These are phyloP conservation scores for Eucalyptus pauciflora DNA, from an alignment of 345 rosid species.

Conservation along the genomic window DNA sequence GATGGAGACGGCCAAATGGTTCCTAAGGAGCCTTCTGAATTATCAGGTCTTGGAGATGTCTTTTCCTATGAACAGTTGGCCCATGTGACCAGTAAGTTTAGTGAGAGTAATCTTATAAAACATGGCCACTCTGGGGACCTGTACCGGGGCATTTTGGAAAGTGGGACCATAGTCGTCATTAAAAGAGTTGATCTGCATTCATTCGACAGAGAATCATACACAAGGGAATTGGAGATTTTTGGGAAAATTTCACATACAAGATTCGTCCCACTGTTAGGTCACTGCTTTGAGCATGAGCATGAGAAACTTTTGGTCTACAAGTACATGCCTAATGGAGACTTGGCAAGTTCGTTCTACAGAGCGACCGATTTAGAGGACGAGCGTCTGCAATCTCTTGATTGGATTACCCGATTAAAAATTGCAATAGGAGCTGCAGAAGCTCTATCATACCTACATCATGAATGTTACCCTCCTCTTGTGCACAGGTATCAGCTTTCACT, in stretches of 20 bases:
- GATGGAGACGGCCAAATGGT: conserved; percentile 30
- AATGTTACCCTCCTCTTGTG: conserved; percentile 78
- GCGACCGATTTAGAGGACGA: conserved; percentile 38
- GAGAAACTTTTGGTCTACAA: conserved; percentile 81
- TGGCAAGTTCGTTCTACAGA: conserved; percentile 61
- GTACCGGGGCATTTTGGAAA: conserved; percentile 50
- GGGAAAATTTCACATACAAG: conserved; percentile 63
- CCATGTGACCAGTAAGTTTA: conserved; percentile 51
- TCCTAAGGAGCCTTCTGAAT: conserved; percentile 21
- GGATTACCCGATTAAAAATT: conserved; percentile 92
- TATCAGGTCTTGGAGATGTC: conserved; percentile 44
- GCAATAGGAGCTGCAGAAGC: conserved; percentile 90
- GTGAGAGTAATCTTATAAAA: conserved; percentile 53
- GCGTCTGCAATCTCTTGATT: conserved; percentile 64
- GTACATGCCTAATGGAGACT: conserved; percentile 69
- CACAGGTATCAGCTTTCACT: conserved; percentile 50
- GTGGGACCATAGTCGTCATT: conserved; percentile 42
- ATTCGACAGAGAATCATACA: conserved; percentile 38
- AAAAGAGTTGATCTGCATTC: conserved; percentile 50
- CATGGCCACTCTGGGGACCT: conserved; percentile 87
- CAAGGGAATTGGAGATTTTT: conserved; percentile 56
- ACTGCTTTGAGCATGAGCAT: conserved; percentile 55
- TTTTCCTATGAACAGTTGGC: conserved; percentile 56
- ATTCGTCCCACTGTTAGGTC: conserved; percentile 71
- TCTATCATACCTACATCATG: conserved; percentile 77